These are phyloP conservation scores for Gremmenia infestans DNA, from an alignment of 2,329 filamentous ascomycete species.

Conservation along the genomic window DNA sequence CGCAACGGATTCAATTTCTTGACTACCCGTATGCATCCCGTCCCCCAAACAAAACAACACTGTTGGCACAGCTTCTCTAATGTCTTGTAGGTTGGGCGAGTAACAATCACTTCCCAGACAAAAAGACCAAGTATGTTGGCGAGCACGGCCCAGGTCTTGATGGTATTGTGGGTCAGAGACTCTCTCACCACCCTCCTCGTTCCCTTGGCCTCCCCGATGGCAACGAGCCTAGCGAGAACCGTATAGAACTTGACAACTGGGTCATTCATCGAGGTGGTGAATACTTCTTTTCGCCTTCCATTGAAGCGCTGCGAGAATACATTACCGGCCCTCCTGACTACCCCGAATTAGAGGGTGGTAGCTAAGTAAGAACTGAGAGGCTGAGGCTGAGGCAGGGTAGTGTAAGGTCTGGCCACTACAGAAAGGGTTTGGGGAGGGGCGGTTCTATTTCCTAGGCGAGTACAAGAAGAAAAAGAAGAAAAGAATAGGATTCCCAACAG, in stretches of 20 bases:
- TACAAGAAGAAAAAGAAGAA: no score
- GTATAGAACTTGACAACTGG: slow-evolving; percentile 32
- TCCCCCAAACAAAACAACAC: no score
- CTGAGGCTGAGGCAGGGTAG: no score
- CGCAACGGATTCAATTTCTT: slow-evolving; percentile 38
- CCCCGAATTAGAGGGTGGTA: no score
- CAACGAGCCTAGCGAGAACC: slow-evolving; percentile 11
- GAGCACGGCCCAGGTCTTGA: slow-evolving; percentile 31
- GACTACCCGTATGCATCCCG: slow-evolving; percentile 30
- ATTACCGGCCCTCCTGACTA: no score
- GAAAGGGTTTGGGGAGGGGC: no score
- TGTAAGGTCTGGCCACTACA: no score
- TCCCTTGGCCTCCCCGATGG: slow-evolving; percentile 19
- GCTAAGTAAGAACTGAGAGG: no score
- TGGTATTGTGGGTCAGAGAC: slow-evolving; percentile 34
- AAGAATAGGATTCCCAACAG: no score
- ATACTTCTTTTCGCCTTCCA: slow-evolving; percentile 43
- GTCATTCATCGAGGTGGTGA: slow-evolving; percentile 40
- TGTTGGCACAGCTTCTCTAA: no score
- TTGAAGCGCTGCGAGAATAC: slow-evolving; percentile 27
- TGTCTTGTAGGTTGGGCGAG: slow-evolving; percentile 20
- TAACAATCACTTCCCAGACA: slow-evolving; percentile 22
- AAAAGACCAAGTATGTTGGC: slow-evolving; percentile 4
- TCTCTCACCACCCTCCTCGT: slow-evolving; percentile 20
- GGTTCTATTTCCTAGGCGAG: no score